These are phyloP conservation scores for Astrocystis sublimbata DNA, from an alignment of 495 filamentous ascomycete genomes.

Conservation along the genomic window DNA sequence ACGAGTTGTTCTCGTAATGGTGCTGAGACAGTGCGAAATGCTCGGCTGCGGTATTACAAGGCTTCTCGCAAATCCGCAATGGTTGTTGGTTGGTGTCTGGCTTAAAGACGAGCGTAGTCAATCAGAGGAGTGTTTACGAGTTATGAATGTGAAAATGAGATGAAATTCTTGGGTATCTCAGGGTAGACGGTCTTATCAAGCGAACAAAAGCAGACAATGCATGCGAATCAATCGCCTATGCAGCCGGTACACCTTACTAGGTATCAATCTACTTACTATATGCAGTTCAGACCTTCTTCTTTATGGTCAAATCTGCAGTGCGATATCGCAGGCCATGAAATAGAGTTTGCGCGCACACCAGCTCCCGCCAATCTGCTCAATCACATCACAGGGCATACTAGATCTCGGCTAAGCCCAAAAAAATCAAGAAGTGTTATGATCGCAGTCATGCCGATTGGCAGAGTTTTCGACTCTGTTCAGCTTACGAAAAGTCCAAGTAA, in stretches of 20 bases:
- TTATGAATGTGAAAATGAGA: not conserved
- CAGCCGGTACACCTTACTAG: no score
- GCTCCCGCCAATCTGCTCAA: not conserved
- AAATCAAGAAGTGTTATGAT: not conserved
- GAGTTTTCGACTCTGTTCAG: conserved; percentile 1
- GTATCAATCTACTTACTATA: not conserved
- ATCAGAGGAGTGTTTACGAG: not conserved
- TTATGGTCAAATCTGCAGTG: not conserved
- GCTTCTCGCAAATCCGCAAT: not conserved
- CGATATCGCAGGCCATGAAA: conserved; percentile 14
- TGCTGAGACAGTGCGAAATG: no score
- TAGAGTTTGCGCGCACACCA: conserved; percentile 1
- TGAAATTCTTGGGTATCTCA: no score
- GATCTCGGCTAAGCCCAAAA: not conserved
- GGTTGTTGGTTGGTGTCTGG: not conserved
- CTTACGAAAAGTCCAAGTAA: not conserved
- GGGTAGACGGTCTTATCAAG: not conserved
- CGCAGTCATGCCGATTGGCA: not conserved
- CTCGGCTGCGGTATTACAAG: no score
- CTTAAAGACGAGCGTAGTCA: not conserved
- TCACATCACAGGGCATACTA: not conserved
- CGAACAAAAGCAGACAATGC: not conserved
- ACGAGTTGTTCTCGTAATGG: no score
- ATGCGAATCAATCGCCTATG: no score
- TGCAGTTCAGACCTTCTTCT: not conserved